Conservation (phyloP, 2,329 filamentous ascomycete genomes). For the Diaporthe longicolla region DNA sequence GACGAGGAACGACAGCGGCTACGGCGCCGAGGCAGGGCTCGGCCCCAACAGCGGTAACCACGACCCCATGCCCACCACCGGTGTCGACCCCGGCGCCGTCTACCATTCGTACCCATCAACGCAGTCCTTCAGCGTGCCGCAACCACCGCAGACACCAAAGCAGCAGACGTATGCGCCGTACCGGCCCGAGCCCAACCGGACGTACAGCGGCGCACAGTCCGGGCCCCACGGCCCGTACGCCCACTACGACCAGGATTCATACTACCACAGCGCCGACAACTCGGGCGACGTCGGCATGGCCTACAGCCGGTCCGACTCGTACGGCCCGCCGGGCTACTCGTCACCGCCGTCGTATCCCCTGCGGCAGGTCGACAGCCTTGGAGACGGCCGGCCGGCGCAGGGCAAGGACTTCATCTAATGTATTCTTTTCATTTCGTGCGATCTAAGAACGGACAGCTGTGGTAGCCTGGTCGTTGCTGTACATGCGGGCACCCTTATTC, state of each 20-base stretch:
- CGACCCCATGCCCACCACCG: conserved; percentile 18
- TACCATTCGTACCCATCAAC: conserved; percentile 28
- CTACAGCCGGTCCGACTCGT: conserved; percentile 8
- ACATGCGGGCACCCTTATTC: background rate
- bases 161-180: conserved; percentile 27
- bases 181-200: conserved; percentile 23
- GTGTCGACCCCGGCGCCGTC: conserved; percentile 9
- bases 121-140: conserved; percentile 28
- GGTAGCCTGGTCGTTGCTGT: background rate
- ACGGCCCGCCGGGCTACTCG: conserved; percentile 27
- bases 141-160: background rate
- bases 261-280: conserved; percentile 29
- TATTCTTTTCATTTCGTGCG: background rate
- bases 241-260: conserved; percentile 24
- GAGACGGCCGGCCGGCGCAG: conserved; percentile 17
- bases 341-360: conserved; percentile 6
- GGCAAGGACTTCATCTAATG: conserved; percentile 27
- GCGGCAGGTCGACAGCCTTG: conserved; percentile 26
- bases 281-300: conserved; percentile 39
- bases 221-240: background rate
- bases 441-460: background rate
- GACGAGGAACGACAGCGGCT: conserved; percentile 40
- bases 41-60: background rate
- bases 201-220: background rate
- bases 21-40: background rate